Conservation (phyloP, 345 rosid genomes). For the Geranium brycei region DNA sequence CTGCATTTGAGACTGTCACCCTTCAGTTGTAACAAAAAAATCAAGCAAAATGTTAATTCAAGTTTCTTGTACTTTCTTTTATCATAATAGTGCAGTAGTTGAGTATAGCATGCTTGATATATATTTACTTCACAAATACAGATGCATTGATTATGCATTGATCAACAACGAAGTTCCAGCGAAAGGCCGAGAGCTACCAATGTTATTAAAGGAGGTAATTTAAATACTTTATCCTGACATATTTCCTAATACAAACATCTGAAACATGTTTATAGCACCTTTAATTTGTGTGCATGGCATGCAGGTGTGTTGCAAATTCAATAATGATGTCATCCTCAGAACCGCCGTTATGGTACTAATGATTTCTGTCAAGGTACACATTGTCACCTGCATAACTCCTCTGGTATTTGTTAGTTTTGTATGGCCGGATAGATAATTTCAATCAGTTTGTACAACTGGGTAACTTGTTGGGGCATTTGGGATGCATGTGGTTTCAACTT, state of each 20-base stretch:
- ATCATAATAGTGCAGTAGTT: too few species aligned
- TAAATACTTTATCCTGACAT: too few species aligned
- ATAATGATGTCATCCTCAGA: background rate
- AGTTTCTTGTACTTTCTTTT: too few species aligned
- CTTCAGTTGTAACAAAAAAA: too few species aligned
- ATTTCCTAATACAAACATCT: background rate
- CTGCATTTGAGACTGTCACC: too few species aligned
- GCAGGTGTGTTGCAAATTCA: conserved; percentile 1
- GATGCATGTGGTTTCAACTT: too few species aligned
- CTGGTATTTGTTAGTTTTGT: too few species aligned
- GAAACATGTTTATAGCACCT: background rate
- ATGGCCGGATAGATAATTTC: too few species aligned
- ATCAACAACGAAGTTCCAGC: conserved; percentile 1
- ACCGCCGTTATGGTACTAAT: conserved; percentile 11
- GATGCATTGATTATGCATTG: conserved; percentile 5
- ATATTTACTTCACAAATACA: background rate
- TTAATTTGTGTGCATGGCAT: background rate
- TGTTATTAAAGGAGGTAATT: conserved; percentile 3
- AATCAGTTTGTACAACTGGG: too few species aligned
- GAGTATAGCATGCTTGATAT: background rate
- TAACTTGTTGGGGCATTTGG: too few species aligned
- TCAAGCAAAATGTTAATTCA: too few species aligned
- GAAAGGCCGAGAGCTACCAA: background rate
- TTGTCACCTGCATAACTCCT: background rate
- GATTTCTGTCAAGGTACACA: conserved; percentile 10